phyloP scores from a whole-genome alignment of 768 basidiomycete genomes.

The Gyrodon lividus region DNA sequence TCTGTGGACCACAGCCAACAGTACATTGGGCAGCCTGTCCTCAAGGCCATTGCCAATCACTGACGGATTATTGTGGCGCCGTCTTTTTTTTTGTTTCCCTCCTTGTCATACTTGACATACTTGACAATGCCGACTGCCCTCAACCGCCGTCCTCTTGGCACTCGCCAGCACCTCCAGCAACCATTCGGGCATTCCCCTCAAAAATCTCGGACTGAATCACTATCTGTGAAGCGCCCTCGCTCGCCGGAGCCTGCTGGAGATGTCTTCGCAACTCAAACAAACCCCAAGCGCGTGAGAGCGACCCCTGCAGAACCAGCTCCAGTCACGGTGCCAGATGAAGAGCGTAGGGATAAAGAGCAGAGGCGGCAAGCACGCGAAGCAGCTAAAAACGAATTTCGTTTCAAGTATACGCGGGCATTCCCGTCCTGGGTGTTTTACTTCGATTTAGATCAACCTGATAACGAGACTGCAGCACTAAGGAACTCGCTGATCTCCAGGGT shows the following conservation, averaged over 20 bases:
- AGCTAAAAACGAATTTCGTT: constrained; percentile 68
- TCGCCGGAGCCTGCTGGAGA: constrained; percentile 50
- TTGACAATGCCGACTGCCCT: constrained; percentile 41
- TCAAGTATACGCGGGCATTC: constrained; percentile 85
- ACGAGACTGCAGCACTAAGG: constrained; percentile 34
- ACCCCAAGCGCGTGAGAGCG: constrained; percentile 47
- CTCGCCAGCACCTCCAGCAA: constrained; percentile 40
- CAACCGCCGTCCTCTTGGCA: constrained; percentile 49
- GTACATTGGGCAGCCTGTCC: background rate
- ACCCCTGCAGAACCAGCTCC: constrained; percentile 20
- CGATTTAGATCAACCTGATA: constrained; percentile 55
- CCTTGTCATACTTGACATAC: background rate
- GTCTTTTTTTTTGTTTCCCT: background rate
- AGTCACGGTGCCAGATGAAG: constrained; percentile 31
- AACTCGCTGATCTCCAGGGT: constrained; percentile 55
- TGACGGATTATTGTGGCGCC: background rate
- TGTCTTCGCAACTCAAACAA: constrained; percentile 15
- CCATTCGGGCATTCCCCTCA: constrained; percentile 34
- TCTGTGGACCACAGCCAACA: background rate
- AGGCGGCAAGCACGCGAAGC: constrained; percentile 51
- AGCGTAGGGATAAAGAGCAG: constrained; percentile 46
- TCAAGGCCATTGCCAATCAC: background rate
- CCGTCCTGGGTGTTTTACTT: constrained; percentile 85
- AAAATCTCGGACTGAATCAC: constrained; percentile 33
- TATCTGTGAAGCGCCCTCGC: constrained; percentile 45